A percentile compares a stretch with the other conserved stretches of the same genome.
phyloP scores from a whole-genome alignment of 257 asterid genomes.

The Solanum pinnatisectum region DNA sequence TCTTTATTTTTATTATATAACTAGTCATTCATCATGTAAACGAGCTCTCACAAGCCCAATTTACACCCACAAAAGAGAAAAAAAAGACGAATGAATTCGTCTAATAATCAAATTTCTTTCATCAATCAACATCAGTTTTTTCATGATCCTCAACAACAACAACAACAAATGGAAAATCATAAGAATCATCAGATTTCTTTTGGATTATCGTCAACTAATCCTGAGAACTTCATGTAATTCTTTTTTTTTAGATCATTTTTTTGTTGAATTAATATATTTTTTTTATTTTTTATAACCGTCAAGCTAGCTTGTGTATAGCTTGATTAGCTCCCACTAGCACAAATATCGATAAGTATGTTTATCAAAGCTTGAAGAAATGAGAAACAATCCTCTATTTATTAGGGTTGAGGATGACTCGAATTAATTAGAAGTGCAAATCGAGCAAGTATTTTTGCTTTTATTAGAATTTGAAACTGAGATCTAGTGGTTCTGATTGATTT shows the following conservation, averaged over 20 bases:
- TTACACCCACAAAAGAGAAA: neutral
- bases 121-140: slow-evolving; percentile 2
- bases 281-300: neutral
- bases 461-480: neutral
- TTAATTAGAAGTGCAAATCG: neutral
- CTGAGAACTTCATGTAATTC: slow-evolving; percentile 41
- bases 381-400: neutral
- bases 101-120: neutral
- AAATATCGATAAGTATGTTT: neutral
- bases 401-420: neutral
- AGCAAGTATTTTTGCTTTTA: neutral
- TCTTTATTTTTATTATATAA: neutral
- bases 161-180: slow-evolving; percentile 6
- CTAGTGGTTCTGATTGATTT: neutral
- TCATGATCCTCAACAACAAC: slow-evolving; percentile 9
- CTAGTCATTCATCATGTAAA: neutral
- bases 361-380: neutral
- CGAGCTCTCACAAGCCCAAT: neutral
- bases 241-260: neutral
- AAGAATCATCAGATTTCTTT: slow-evolving; percentile 40
- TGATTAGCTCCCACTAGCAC: neutral
- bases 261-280: too few species aligned
- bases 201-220: slow-evolving; percentile 49
- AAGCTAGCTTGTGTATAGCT: neutral
- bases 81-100: neutral